These are phyloP conservation scores for Capsicum pubescens DNA, from an alignment of 257 asterid species.

Conservation along the genomic window DNA sequence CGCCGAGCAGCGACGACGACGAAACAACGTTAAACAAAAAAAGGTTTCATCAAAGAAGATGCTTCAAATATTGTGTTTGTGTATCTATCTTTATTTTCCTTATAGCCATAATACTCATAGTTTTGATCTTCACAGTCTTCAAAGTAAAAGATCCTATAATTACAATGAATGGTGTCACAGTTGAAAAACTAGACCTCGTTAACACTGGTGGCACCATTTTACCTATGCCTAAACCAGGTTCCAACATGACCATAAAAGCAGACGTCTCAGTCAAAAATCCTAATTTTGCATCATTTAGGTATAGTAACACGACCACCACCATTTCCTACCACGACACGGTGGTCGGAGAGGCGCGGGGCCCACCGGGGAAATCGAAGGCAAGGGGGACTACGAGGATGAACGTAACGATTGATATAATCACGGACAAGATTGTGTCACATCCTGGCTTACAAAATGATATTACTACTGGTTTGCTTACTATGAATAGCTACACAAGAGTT, in stretches of 20 bases:
- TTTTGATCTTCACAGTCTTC: conserved; percentile 76
- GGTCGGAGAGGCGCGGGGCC: conserved; percentile 82
- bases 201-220: conserved; percentile 35
- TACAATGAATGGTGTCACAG: conserved; percentile 53
- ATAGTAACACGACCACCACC: conserved; percentile 64
- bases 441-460: conserved; percentile 59
- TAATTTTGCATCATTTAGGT: conserved; percentile 68
- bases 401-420: conserved; percentile 62
- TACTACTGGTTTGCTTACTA: conserved; percentile 49
- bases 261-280: conserved; percentile 84
- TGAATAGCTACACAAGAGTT: conserved; percentile 60
- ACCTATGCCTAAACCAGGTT: conserved; percentile 56
- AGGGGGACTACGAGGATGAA: conserved; percentile 78
- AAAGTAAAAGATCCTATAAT: conserved; percentile 63
- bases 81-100: conserved; percentile 51
- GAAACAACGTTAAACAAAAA: conserved; percentile 35
- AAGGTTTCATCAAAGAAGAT: conserved; percentile 41
- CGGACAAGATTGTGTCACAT: conserved; percentile 51
- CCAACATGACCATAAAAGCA: conserved; percentile 67
- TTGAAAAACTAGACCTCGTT: conserved; percentile 44
- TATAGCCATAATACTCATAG: conserved; percentile 47
- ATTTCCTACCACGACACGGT: conserved; percentile 57
- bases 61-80: conserved; percentile 53
- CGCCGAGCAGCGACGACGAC: conserved; percentile 54
- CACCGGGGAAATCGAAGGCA: conserved; percentile 73